These are phyloP conservation scores for Verticillium nubilum DNA, from an alignment of 2,329 filamentous ascomycete genomes.

Conservation along the genomic window DNA sequence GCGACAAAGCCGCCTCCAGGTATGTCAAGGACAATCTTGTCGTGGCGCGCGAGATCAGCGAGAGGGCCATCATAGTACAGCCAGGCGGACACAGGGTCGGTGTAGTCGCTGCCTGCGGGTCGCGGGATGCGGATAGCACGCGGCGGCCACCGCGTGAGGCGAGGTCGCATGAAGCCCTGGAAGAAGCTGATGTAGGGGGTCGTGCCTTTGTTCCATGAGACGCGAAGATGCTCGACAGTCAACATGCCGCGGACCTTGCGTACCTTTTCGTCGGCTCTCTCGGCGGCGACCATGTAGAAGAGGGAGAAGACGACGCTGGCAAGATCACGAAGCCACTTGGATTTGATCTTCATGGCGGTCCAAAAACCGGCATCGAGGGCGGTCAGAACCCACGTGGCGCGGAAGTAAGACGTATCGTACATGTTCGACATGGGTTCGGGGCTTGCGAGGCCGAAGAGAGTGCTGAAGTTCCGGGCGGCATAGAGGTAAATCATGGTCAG, in stretches of 20 bases:
- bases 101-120: conserved; percentile 74
- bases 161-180: conserved; percentile 67
- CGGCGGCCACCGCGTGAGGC: conserved; percentile 75
- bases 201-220: conserved; percentile 93
- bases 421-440: conserved; percentile 92
- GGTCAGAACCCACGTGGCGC: conserved; percentile 94
- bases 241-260: conserved; percentile 80
- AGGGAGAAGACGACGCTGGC: conserved; percentile 77
- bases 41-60: conserved; percentile 68
- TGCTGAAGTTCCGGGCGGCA: conserved; percentile 86
- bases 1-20: conserved; percentile 94
- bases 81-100: conserved; percentile 79
- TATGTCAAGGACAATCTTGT: conserved; percentile 78
- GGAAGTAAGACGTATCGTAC: conserved; percentile 88
- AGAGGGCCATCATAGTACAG: conserved; percentile 90
- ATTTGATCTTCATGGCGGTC: conserved; percentile 89
- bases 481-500: conserved; percentile 89
- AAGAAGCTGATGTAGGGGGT: conserved; percentile 78
- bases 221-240: conserved; percentile 84
- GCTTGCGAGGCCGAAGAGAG: conserved; percentile 82
- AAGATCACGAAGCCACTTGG: conserved; percentile 75
- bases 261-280: conserved; percentile 95
- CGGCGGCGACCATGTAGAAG: conserved; percentile 89
- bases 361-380: conserved; percentile 95
- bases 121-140: conserved; percentile 79